Evolutionary conservation across 306 rosid species (phyloP), one percentile per base, ranked within the genome.

Genomic region (Acmispon strigosus): DNA sequence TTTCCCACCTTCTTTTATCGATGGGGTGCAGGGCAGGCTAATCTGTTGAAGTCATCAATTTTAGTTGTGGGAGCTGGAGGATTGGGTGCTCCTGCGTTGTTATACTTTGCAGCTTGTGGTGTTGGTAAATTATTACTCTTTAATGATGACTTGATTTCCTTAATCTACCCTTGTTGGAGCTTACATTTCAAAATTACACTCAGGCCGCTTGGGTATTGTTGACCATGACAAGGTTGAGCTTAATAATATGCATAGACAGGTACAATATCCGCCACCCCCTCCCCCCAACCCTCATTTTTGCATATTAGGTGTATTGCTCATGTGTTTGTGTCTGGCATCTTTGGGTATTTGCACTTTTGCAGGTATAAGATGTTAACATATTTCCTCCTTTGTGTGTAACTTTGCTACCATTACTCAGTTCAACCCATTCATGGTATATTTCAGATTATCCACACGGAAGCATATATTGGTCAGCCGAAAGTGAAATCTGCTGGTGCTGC

Each of bases 211-310:
- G 84, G 99, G 97, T 57, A 79, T 94, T 47, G 84, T 94, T 43
- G 99, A 94, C 72, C 91, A 94, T 74, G 99, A 94, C 45, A 83
- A 87, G 76, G 99, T 94, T 81, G 99, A 94, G 88, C 80, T 94
- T 44, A 94, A 81, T 68, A 94, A 94, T 76, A 91, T 94, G 99
- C 99, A 94, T 81, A 82, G 99, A 84, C 97, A 94, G 96, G 98
- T 92, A 86, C 5, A 13, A 0, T 51, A 0, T 63, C 51, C 19
- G n/a, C n/a, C n/a, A n/a, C n/a, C 1, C 37, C 16, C 12, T 17
- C 37, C 3, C 11, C 37, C 24, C 2, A 20, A 15, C 11, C 41
- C 37, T 1, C 13, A 24, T 47, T 39, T 45, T 8, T 55, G 56
- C 34, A 37, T 41, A 1, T 17, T 39, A 9, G 10, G 41, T 66